Evolutionary conservation across 371 early-diverging fungal genomes (phyloP).

Genomic region (Mortierella sp.): DNA sequence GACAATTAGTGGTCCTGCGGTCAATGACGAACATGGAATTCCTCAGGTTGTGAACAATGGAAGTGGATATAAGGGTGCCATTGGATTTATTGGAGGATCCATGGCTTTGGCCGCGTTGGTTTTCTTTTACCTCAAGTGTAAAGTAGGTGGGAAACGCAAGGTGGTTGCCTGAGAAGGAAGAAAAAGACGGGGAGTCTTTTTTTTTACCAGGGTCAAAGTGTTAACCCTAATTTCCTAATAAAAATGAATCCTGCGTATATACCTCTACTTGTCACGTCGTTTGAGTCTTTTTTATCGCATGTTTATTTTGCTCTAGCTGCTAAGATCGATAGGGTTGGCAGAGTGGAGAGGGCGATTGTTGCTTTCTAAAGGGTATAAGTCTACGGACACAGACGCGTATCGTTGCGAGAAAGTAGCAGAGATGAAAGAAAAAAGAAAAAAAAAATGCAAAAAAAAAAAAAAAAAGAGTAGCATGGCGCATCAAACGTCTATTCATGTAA

Average conservation of each 20-base stretch:
- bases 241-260: no score
- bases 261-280: no score
- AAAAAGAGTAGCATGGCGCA: neutral
- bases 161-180: neutral
- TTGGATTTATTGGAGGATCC: slow-evolving; percentile 62
- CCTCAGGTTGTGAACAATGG: neutral
- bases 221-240: no score
- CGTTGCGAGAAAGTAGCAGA: no score
- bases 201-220: no score
- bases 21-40: slow-evolving; percentile 4
- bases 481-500: no score
- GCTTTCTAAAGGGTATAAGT: no score
- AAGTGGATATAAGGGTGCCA: slow-evolving; percentile 58
- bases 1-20: slow-evolving; percentile 21
- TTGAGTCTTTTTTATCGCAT: no score
- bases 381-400: no score
- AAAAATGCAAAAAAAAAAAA: neutral
- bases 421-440: neutral
- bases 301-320: neutral
- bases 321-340: neutral
- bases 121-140: slow-evolving; percentile 23
- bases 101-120: slow-evolving; percentile 42
- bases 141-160: slow-evolving; percentile 39
- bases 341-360: slow-evolving; percentile 5
- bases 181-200: no score